Evolutionary conservation across 345 rosid species (phyloP).

Genomic region (Acer yangbiense): DNA sequence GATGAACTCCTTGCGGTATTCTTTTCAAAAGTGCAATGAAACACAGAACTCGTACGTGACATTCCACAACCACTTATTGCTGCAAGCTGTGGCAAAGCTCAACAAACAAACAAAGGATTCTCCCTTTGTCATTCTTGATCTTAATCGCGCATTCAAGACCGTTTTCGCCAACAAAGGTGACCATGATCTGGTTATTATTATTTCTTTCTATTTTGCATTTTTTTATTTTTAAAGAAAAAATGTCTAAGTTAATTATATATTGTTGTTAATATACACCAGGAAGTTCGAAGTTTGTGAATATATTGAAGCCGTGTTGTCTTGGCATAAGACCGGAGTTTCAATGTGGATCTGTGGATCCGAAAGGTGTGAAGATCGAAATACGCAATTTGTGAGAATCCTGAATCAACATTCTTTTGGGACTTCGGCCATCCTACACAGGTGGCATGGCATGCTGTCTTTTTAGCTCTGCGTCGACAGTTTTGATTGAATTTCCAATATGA

Average conservation of each 20-base stretch:
- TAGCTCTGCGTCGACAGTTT: conserved; percentile 13
- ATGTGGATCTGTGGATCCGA: conserved; percentile 46
- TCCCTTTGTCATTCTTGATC: conserved; percentile 51
- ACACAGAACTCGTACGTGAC: conserved; percentile 31
- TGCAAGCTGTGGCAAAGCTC: conserved; percentile 46
- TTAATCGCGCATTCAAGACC: conserved; percentile 53
- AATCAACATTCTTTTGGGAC: conserved; percentile 70
- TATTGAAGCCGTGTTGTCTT: conserved; percentile 58
- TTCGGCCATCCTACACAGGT: conserved; percentile 48
- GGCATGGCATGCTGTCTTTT: conserved; percentile 58
- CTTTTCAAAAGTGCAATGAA: conserved; percentile 52
- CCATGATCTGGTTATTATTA: conserved; percentile 5
- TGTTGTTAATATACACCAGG: conserved; percentile 21
- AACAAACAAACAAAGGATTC: conserved; percentile 39
- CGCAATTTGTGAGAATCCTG: conserved; percentile 50
- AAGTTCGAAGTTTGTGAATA: conserved; percentile 41
- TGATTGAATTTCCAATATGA: not conserved
- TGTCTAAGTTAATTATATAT: too few relatives aligned
- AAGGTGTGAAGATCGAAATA: conserved; percentile 46
- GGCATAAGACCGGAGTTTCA: conserved; percentile 27
- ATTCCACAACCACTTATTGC: conserved; percentile 54
- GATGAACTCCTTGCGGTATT: conserved; percentile 14
- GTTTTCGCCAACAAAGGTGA: conserved; percentile 39
- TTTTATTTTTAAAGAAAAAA: not conserved
- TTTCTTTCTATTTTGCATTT: not conserved